Evolutionary conservation across 495 filamentous ascomycete species (phyloP).

Genomic region (Schizothecium vesticola): DNA sequence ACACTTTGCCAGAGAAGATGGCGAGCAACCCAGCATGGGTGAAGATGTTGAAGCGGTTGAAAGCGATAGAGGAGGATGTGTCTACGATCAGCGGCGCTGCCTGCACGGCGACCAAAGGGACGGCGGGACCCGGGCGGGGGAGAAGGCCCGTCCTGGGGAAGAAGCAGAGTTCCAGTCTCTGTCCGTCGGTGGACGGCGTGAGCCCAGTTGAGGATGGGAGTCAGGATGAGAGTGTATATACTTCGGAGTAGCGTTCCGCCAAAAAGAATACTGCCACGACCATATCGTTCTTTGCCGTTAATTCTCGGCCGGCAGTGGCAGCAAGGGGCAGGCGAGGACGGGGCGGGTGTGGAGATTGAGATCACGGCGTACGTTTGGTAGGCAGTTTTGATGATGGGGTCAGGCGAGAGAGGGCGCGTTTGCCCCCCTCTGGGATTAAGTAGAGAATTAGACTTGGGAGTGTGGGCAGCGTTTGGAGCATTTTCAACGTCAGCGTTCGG

Average conservation of each 20-base stretch:
- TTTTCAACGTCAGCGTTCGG: background rate
- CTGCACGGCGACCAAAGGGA: background rate
- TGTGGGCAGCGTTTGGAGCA: background rate
- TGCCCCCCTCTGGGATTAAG: background rate
- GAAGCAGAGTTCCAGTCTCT: background rate
- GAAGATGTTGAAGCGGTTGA: slow-evolving; percentile 13
- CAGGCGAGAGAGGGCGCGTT: no score
- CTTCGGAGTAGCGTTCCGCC: background rate
- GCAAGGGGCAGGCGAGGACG: background rate
- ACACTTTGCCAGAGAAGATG: slow-evolving; percentile 27
- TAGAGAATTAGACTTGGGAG: background rate
- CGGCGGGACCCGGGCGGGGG: background rate
- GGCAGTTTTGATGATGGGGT: background rate
- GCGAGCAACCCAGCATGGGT: slow-evolving; percentile 26
- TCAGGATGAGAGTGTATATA: background rate
- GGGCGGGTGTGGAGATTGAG: background rate
- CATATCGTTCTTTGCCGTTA: background rate
- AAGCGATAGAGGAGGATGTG: slow-evolving; percentile 5
- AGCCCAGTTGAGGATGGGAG: background rate
- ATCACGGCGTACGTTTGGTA: background rate
- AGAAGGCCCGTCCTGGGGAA: background rate
- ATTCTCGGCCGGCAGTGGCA: background rate
- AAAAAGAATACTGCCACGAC: background rate
- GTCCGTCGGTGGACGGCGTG: background rate
- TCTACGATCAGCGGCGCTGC: background rate